phyloP scores from a whole-genome alignment of 208 protist genomes.

The Leptomonas pyrrhocoris region DNA sequence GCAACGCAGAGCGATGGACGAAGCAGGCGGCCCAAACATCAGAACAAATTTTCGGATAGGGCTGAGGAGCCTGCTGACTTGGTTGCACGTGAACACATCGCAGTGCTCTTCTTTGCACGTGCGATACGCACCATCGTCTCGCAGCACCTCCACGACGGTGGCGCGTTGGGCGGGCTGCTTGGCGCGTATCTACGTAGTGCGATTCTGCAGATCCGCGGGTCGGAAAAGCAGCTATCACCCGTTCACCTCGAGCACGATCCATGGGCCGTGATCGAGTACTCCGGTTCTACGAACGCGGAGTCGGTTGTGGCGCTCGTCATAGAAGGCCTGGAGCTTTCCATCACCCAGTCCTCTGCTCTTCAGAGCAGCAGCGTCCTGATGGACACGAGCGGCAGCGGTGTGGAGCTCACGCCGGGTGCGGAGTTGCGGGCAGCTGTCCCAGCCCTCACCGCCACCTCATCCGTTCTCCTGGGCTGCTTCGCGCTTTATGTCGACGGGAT shows the following conservation, averaged over 20 bases:
- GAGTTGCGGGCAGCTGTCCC: slow-evolving; percentile 23
- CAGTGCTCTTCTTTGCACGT: slow-evolving; percentile 33
- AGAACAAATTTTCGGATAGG: background rate
- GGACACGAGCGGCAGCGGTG: slow-evolving; percentile 11
- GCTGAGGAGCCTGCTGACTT: background rate
- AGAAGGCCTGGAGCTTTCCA: slow-evolving; percentile 28
- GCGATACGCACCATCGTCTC: slow-evolving; percentile 23
- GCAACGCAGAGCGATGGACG: background rate
- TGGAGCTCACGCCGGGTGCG: slow-evolving; percentile 2
- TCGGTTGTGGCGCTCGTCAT: slow-evolving; percentile 26
- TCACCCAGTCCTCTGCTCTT: background rate
- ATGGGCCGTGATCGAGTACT: slow-evolving; percentile 1
- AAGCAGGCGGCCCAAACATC: background rate
- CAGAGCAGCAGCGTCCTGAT: slow-evolving; percentile 7
- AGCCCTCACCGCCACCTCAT: slow-evolving; percentile 27
- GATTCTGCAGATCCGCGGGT: slow-evolving; percentile 21
- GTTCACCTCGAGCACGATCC: slow-evolving; percentile 5
- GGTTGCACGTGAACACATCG: slow-evolving; percentile 19
- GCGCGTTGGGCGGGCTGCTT: slow-evolving; percentile 32
- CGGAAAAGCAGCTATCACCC: slow-evolving; percentile 9
- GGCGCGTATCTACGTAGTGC: slow-evolving; percentile 38
- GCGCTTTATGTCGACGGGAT: slow-evolving; percentile 28
- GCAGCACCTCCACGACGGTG: slow-evolving; percentile 29
- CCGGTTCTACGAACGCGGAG: background rate
- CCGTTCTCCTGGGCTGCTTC: slow-evolving; percentile 32